Conservation (phyloP, 176 grass and related monocot genomes). For the Carex parvula region DNA sequence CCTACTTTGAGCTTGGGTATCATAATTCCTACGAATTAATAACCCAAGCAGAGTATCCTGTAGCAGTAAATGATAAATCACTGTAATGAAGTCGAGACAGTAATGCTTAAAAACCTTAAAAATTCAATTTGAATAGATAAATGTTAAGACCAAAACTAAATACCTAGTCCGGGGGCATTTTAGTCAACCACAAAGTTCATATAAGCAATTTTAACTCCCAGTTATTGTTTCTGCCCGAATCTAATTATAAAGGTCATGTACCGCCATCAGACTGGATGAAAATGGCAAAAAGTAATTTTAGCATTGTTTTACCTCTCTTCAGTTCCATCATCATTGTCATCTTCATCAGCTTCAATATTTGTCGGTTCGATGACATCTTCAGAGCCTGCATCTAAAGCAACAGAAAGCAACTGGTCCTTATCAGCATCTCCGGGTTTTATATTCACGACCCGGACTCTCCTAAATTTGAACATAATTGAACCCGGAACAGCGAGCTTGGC, state of each 20-base stretch:
- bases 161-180: neutral
- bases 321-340: constrained; percentile 38
- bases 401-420: constrained; percentile 65
- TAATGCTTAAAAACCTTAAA: neutral
- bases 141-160: neutral
- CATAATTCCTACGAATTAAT: neutral
- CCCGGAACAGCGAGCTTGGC: constrained; percentile 94
- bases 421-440: constrained; percentile 69
- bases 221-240: neutral
- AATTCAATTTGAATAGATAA: neutral
- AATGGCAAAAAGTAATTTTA: neutral
- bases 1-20: neutral
- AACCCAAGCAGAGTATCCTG: neutral
- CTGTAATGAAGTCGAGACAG: neutral
- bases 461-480: constrained; percentile 92
- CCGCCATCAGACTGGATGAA: neutral
- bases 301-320: constrained; percentile 55
- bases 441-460: constrained; percentile 68
- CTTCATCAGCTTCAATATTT: constrained; percentile 44
- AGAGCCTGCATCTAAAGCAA: constrained; percentile 84
- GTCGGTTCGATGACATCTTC: constrained; percentile 95
- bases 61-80: neutral
- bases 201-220: too few relatives aligned
- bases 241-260: neutral
- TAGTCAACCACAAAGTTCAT: neutral